Evolutionary conservation across 768 basidiomycete species (phyloP).

Genomic region (Suillus discolor): DNA sequence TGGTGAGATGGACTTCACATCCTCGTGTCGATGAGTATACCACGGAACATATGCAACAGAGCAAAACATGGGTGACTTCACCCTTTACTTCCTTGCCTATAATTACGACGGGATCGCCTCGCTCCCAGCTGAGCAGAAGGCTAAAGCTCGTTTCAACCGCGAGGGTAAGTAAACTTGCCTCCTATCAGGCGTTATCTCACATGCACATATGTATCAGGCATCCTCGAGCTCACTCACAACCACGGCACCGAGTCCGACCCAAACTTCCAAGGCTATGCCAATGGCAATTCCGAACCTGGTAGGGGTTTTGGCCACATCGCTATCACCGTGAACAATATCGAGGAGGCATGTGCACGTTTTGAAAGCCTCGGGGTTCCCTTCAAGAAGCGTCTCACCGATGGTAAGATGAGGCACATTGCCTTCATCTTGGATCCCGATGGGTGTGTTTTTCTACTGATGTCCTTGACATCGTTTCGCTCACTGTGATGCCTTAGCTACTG

Average conservation of each 20-base stretch:
- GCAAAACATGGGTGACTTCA: constrained; percentile 60
- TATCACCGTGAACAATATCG: constrained; percentile 80
- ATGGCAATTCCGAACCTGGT: constrained; percentile 84
- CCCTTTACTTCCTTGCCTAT: constrained; percentile 86
- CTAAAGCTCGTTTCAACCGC: constrained; percentile 51
- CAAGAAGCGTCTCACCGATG: constrained; percentile 86
- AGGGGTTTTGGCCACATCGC: constrained; percentile 87
- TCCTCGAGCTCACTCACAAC: constrained; percentile 87
- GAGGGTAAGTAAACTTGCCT: constrained; percentile 60
- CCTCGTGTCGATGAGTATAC: constrained; percentile 8
- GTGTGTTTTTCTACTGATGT: constrained; percentile 34
- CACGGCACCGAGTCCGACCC: constrained; percentile 86
- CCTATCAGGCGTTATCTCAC: constrained; percentile 5
- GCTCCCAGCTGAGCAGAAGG: constrained; percentile 55
- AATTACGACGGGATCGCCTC: constrained; percentile 54
- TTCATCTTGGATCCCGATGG: constrained; percentile 88
- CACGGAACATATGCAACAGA: constrained; percentile 39
- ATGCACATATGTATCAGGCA: constrained; percentile 41
- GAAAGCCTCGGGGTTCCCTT: constrained; percentile 79
- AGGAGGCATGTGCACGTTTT: constrained; percentile 82
- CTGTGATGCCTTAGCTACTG: constrained; percentile 47
- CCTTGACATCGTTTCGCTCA: background rate
- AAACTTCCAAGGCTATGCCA: constrained; percentile 79
- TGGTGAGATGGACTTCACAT: constrained; percentile 34
- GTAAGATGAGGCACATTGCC: constrained; percentile 83